phyloP scores from a whole-genome alignment of 139 green algal genomes.

The Astrephomene gubernaculifera region DNA sequence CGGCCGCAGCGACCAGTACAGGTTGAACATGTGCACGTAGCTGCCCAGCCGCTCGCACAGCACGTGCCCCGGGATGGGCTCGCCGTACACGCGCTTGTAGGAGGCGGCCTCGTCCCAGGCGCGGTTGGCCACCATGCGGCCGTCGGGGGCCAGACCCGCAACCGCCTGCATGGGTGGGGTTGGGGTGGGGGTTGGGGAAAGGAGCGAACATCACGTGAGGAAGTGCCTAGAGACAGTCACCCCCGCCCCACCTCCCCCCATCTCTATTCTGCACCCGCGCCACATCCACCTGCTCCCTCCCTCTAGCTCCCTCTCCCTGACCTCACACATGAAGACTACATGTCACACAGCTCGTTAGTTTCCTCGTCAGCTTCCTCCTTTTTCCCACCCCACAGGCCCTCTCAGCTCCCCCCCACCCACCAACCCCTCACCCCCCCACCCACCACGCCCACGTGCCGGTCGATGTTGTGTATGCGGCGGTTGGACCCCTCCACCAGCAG shows the following conservation, averaged over 20 bases:
- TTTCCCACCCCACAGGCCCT: too few relatives aligned
- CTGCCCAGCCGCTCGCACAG: constrained; percentile 91
- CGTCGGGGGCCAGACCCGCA: constrained; percentile 84
- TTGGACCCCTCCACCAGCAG: constrained; percentile 95
- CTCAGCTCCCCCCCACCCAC: too few relatives aligned
- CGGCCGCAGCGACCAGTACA: constrained; percentile 95
- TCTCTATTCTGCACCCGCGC: too few relatives aligned
- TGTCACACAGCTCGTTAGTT: too few relatives aligned
- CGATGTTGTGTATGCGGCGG: constrained; percentile 87
- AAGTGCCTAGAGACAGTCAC: too few relatives aligned
- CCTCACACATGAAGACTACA: too few relatives aligned
- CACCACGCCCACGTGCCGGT: constrained; percentile 90
- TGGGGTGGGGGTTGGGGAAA: not conserved
- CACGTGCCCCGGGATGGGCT: constrained; percentile 92
- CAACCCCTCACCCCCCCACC: too few relatives aligned
- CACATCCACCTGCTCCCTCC: too few relatives aligned
- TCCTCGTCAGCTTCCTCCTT: too few relatives aligned
- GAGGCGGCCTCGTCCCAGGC: constrained; percentile 80
- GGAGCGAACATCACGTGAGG: too few relatives aligned
- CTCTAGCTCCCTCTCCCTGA: too few relatives aligned
- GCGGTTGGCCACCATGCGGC: constrained; percentile 87
- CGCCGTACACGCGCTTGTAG: constrained; percentile 94
- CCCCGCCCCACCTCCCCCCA: too few relatives aligned
- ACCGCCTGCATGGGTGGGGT: constrained; percentile 57
- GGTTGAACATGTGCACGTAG: constrained; percentile 97